Conservation (phyloP, 352 stramenopile genomes). For the Phytopythium sindhum region DNA sequence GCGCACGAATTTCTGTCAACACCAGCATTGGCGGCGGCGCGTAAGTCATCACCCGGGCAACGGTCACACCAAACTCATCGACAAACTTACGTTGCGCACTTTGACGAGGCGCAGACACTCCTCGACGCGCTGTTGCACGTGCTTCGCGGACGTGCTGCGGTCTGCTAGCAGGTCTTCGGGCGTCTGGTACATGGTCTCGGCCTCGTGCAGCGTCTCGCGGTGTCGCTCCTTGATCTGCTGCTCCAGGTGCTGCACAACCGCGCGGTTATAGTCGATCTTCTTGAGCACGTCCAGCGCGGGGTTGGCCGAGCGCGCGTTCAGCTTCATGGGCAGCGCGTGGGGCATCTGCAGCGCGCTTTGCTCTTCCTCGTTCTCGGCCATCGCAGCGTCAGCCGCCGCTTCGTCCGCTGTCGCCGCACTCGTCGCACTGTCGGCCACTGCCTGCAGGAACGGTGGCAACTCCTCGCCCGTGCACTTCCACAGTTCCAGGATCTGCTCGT, state of each 20-base stretch:
- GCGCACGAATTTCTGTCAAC: constrained; percentile 56
- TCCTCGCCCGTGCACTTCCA: constrained; percentile 80
- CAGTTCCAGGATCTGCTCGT: constrained; percentile 61
- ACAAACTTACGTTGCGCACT: constrained; percentile 67
- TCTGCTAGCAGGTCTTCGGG: constrained; percentile 52
- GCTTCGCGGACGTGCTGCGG: constrained; percentile 34
- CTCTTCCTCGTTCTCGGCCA: constrained; percentile 17
- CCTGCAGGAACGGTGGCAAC: constrained; percentile 45
- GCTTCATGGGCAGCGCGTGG: constrained; percentile 63
- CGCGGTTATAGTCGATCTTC: constrained; percentile 77
- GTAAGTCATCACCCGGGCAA: constrained; percentile 1
- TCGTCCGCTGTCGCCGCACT: constrained; percentile 3
- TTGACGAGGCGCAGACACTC: constrained; percentile 69
- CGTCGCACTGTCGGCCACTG: constrained; percentile 5
- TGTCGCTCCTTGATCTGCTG: constrained; percentile 54
- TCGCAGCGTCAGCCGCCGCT: not conserved
- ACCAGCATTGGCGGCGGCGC: not conserved
- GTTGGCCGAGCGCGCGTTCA: constrained; percentile 76
- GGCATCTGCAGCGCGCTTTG: constrained; percentile 27
- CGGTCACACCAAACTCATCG: not conserved
- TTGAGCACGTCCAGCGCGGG: constrained; percentile 73
- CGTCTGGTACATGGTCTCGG: constrained; percentile 41
- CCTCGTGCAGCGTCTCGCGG: constrained; percentile 51
- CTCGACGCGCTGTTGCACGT: constrained; percentile 55
- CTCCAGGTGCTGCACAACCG: constrained; percentile 61